Conservation (phyloP, 495 filamentous ascomycete genomes). For the Daldinia caldariorum region DNA sequence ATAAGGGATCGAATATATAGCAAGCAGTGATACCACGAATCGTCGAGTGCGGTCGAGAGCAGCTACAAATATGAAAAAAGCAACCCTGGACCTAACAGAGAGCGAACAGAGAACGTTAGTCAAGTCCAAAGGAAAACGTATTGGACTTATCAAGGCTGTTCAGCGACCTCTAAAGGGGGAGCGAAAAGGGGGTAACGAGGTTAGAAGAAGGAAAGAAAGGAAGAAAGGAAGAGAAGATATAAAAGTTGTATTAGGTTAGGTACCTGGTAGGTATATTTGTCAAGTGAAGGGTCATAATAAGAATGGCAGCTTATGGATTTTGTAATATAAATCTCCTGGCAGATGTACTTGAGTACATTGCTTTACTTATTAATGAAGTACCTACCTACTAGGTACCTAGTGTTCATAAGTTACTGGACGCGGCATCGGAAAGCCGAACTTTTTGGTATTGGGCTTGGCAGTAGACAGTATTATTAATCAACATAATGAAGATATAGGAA, state of each 20-base stretch:
- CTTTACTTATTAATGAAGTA: background rate
- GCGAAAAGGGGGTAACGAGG: background rate
- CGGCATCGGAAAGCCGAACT: background rate
- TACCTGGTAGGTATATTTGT: too few species aligned
- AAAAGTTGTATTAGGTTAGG: too few species aligned
- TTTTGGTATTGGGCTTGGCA: conserved; percentile 1
- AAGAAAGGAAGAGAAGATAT: background rate
- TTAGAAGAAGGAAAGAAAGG: background rate
- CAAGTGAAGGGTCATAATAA: conserved; percentile 7
- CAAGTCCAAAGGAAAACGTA: background rate
- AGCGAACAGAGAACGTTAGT: background rate
- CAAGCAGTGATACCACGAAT: background rate
- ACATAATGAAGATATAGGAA: conserved; percentile 3
- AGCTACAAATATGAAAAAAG: background rate
- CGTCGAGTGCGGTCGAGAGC: background rate
- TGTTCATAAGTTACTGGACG: background rate
- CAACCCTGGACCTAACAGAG: background rate
- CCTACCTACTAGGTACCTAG: too few species aligned
- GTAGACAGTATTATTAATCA: conserved; percentile 10
- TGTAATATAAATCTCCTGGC: background rate
- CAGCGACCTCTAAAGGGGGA: background rate
- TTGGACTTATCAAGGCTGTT: background rate
- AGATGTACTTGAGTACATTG: background rate
- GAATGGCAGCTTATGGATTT: background rate
- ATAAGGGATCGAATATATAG: background rate